Evolutionary conservation across 495 filamentous ascomycete species (phyloP).

Genomic region (Daldinia vernicosa): DNA sequence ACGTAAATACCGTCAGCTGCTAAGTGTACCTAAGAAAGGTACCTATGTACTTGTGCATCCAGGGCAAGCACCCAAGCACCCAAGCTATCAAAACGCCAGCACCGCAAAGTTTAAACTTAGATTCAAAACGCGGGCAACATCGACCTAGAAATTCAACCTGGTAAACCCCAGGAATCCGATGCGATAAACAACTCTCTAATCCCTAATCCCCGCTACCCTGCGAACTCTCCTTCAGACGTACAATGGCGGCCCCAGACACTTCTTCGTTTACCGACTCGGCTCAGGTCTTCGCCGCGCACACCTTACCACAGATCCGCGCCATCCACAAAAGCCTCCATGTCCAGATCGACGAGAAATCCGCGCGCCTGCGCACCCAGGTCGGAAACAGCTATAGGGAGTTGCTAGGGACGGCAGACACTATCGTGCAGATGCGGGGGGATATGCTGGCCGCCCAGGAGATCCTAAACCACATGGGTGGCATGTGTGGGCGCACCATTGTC

Average conservation of each 20-base stretch:
- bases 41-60: slow-evolving; percentile 1
- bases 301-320: slow-evolving; percentile 70
- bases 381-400: slow-evolving; percentile 94
- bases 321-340: slow-evolving; percentile 64
- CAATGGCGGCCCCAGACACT: slow-evolving; percentile 53
- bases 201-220: background rate
- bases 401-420: slow-evolving; percentile 89
- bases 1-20: background rate
- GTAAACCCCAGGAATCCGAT: background rate
- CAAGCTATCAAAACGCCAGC: slow-evolving; percentile 1
- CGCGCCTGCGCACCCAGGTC: slow-evolving; percentile 88
- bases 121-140: background rate
- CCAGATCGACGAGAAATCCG: slow-evolving; percentile 78
- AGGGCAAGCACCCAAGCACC: background rate
- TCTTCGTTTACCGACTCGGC: slow-evolving; percentile 68
- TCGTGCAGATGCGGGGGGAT: slow-evolving; percentile 84
- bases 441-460: slow-evolving; percentile 77
- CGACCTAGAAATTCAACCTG: background rate
- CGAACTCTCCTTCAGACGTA: background rate
- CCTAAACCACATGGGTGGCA: slow-evolving; percentile 74
- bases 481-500: slow-evolving; percentile 78
- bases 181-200: background rate
- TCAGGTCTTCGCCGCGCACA: slow-evolving; percentile 78
- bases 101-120: slow-evolving; percentile 11
- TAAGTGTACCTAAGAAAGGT: background rate